Percentiles rank a stretch among this genome's conserved stretches.
These are phyloP conservation scores for Cornus suecica DNA, from an alignment of 148 eudicot species.

Conservation along the genomic window DNA sequence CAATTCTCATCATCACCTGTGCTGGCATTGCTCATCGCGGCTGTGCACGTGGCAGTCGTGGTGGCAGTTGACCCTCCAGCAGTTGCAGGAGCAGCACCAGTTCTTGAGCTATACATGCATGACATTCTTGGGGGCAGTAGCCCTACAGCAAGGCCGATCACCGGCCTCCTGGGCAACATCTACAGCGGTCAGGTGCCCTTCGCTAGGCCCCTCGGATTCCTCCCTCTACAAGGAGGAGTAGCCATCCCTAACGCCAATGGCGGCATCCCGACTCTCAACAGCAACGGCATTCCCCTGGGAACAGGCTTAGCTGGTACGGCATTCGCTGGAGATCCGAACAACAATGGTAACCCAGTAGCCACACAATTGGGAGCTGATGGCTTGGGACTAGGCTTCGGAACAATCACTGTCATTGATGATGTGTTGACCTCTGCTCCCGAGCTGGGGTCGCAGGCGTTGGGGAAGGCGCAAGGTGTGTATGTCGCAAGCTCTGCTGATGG, in stretches of 20 bases:
- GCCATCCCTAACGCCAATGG: conserved; percentile 91
- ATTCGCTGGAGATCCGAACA: conserved; percentile 62
- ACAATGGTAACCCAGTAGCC: conserved; percentile 21
- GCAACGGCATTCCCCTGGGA: conserved; percentile 81
- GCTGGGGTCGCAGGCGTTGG: conserved; percentile 68
- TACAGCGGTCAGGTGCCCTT: conserved; percentile 97
- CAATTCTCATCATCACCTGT: conserved; percentile 29
- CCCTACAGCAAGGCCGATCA: conserved; percentile 92
- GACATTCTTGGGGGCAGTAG: conserved; percentile 86
- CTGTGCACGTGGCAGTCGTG: conserved; percentile 22
- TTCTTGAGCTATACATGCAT: conserved; percentile 83
- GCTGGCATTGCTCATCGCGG: conserved; percentile 30
- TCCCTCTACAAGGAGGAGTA: conserved; percentile 61
- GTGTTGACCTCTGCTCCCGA: conserved; percentile 71
- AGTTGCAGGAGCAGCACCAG: conserved; percentile 24
- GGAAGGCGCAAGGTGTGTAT: conserved; percentile 87
- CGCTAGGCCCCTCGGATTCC: conserved; percentile 84
- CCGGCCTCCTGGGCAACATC: conserved; percentile 86
- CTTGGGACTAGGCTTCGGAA: conserved; percentile 84
- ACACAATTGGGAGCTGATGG: conserved; percentile 86
- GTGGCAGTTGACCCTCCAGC: conserved; percentile 28
- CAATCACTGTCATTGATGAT: conserved; percentile 95
- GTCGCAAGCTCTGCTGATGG: conserved; percentile 91
- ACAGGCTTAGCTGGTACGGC: conserved; percentile 82
- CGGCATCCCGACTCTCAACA: conserved; percentile 64